Evolutionary conservation across 768 basidiomycete species (phyloP).

Genomic region (Mycena amicta): DNA sequence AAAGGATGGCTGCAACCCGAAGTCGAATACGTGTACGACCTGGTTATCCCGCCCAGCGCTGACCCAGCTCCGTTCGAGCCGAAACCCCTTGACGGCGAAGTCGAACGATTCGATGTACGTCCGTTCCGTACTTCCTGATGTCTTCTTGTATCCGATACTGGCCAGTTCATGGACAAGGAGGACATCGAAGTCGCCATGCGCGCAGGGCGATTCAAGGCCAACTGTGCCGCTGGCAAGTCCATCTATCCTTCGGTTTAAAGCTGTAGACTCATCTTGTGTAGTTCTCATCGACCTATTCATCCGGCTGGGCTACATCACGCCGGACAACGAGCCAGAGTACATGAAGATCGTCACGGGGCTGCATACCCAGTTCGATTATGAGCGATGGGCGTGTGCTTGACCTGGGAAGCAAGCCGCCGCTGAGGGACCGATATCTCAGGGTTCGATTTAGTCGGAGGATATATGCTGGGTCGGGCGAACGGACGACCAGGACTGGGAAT

Average conservation of each 20-base stretch:
- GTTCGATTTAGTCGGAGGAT: too few relatives aligned
- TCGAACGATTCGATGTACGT: slow-evolving; percentile 86
- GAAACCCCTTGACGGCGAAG: slow-evolving; percentile 86
- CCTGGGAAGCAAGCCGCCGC: too few relatives aligned
- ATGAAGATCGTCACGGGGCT: slow-evolving; percentile 74
- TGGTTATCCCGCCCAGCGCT: slow-evolving; percentile 59
- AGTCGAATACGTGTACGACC: slow-evolving; percentile 85
- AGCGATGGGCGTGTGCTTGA: slow-evolving; percentile 42
- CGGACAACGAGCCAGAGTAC: slow-evolving; percentile 85
- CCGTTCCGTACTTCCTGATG: neutral
- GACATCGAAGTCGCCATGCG: slow-evolving; percentile 67
- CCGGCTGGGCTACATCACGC: slow-evolving; percentile 80
- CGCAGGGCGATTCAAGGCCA: slow-evolving; percentile 83
- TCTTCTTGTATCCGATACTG: neutral
- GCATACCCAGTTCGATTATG: slow-evolving; percentile 72
- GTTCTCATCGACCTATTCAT: slow-evolving; percentile 91
- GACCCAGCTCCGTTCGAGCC: slow-evolving; percentile 60
- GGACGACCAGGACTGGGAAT: too few relatives aligned
- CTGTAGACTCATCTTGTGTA: slow-evolving; percentile 28
- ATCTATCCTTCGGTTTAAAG: neutral
- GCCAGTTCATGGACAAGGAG: slow-evolving; percentile 66
- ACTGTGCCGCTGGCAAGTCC: slow-evolving; percentile 78
- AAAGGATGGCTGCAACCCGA: slow-evolving; percentile 87
- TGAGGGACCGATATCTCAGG: too few relatives aligned
- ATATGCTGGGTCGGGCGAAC: too few relatives aligned